Evolutionary conservation across 441 rosid genomes (phyloP), one percentile per base, ranked within the genome.

Genomic region (Erysimum cheiri): DNA sequence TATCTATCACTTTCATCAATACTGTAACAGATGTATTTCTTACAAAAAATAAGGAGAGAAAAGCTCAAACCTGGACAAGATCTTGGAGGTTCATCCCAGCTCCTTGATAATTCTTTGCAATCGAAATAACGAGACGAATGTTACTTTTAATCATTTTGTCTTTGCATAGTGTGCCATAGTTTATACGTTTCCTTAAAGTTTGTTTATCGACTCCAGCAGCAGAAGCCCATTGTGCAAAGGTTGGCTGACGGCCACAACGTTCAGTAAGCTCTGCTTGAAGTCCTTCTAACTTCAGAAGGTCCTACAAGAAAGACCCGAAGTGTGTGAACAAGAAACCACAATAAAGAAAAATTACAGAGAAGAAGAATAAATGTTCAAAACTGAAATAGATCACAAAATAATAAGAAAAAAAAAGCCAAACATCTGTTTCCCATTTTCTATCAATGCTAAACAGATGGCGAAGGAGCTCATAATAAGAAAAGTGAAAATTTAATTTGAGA

Each of bases 101-200:
- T 29, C 93, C 92, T 68, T 83, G 91, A 79, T 90, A 94, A 64
- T 88, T 92, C 85, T 88, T 94, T 2, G 99, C 98, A 73, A 92
- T 87, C 11, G 99, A 94, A 65, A 94, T 88, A 63, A 94, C 99
- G 54, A 94, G 99, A 70, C 99, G 85, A 54, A 90, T 82, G 80
- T 94, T 94, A 83, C 93, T 84, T 85, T 84, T 94, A 46, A 94
- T 86, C 98, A 94, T 94, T 80, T 71, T 94, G 76, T 94, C 98
- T 77, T 90, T 94, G 87, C 99, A 94, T 69, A 69, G 32, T 17
- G 40, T 59, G 33, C 99, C 98, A 60, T 92, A 43, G 75, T 74
- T 77, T 77, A 92, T 66, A 71, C 92, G 97, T 69, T 48, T 82
- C 72, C 91, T 83, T 69, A 94, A 80, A 57, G 92, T 83, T 76